A percentile compares a stretch with the other conserved stretches of the same genome.
Conservation (phyloP, 2,329 filamentous ascomycete genomes). For the Penicillium occitanis region DNA sequence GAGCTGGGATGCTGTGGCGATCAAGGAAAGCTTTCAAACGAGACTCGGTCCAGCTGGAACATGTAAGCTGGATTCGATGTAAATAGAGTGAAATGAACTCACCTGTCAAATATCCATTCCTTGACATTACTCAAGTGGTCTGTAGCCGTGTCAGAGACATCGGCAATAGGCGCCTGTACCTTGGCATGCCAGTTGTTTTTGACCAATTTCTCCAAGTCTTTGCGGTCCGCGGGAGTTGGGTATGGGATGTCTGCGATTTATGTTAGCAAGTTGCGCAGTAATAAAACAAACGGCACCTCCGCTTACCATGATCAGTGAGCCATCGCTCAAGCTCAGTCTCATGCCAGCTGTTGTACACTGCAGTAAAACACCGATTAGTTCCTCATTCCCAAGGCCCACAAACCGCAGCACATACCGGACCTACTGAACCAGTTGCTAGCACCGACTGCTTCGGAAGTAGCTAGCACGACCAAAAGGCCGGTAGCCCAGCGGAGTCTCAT, state of each 20-base stretch:
- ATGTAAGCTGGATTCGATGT: constrained; percentile 37
- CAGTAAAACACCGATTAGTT: constrained; percentile 1
- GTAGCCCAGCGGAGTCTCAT: constrained; percentile 77
- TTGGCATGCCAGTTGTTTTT: constrained; percentile 84
- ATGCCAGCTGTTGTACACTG: constrained; percentile 98
- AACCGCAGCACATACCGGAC: constrained; percentile 62
- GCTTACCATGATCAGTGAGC: constrained; percentile 75
- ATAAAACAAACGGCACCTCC: neutral
- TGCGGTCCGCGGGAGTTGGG: constrained; percentile 85
- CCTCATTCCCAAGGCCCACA: neutral
- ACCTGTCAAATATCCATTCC: constrained; percentile 90
- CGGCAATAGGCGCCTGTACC: constrained; percentile 70
- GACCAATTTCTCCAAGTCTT: constrained; percentile 89
- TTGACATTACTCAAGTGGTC: constrained; percentile 70
- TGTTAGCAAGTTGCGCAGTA: neutral
- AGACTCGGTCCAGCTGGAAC: constrained; percentile 79
- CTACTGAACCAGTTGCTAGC: constrained; percentile 85
- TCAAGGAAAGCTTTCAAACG: constrained; percentile 92
- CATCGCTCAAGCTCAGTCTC: constrained; percentile 96
- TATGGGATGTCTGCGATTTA: constrained; percentile 66
- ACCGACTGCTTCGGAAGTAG: constrained; percentile 63
- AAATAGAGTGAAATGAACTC: constrained; percentile 29
- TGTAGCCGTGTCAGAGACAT: constrained; percentile 74
- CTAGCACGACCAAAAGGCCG: constrained; percentile 69
- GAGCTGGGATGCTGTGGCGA: constrained; percentile 79